These are phyloP conservation scores for Daldinia sp. DNA, from an alignment of 2,329 filamentous ascomycete species.

Conservation along the genomic window DNA sequence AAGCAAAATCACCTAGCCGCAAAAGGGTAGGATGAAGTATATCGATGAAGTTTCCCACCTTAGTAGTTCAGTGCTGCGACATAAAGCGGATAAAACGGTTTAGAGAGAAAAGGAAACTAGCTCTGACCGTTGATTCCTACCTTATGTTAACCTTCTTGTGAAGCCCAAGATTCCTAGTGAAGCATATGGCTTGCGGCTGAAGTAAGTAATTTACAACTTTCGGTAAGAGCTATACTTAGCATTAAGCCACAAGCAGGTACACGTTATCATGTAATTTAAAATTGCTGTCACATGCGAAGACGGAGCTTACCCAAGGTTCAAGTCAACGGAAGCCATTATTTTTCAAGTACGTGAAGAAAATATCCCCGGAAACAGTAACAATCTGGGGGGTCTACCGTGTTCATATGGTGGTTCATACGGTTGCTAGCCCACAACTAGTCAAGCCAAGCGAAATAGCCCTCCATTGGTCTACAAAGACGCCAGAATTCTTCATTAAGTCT, in stretches of 20 bases:
- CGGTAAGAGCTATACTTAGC: background rate
- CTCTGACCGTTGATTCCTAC: too few species aligned
- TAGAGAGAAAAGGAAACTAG: too few species aligned
- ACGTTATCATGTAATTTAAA: background rate
- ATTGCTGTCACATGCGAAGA: background rate
- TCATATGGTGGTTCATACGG: background rate
- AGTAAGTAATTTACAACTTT: background rate
- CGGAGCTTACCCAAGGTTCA: background rate
- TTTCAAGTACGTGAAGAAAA: background rate
- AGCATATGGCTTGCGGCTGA: background rate
- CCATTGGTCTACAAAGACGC: conserved; percentile 20
- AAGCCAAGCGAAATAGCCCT: conserved; percentile 28
- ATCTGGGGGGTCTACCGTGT: conserved; percentile 8
- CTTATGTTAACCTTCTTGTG: background rate
- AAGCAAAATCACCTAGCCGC: too few species aligned
- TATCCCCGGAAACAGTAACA: conserved; percentile 12
- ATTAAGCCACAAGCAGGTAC: background rate
- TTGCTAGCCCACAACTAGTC: conserved; percentile 24
- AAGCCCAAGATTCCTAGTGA: too few species aligned
- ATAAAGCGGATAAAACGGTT: too few species aligned
- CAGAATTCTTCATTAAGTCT: conserved; percentile 19
- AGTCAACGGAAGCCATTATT: background rate
- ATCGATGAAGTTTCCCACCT: too few species aligned
- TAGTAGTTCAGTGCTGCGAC: background rate
- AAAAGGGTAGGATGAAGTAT: too few species aligned